Percentiles rank a stretch among this genome's conserved stretches.
These are phyloP conservation scores for Backusella luteola DNA, from an alignment of 192 early-diverging fungal genomes.

Conservation along the genomic window DNA sequence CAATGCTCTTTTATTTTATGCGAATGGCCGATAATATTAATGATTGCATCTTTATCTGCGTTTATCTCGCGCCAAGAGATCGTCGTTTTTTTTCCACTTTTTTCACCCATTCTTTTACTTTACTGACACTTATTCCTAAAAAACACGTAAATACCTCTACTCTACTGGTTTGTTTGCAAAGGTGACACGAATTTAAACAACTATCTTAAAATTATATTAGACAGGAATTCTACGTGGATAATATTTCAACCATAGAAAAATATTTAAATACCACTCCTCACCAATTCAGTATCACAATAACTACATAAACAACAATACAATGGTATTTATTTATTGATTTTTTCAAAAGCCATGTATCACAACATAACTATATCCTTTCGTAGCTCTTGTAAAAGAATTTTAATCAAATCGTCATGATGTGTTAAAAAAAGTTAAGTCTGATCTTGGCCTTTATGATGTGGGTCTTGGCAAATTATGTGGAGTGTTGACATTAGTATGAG, in stretches of 20 bases:
- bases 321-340: not conserved
- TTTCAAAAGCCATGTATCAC: not conserved
- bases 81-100: not conserved
- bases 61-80: not conserved
- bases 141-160: not conserved
- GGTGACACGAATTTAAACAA: not conserved
- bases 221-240: not conserved
- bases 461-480: not conserved
- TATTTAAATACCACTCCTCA: not conserved
- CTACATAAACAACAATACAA: not conserved
- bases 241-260: not conserved
- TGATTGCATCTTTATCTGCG: not conserved
- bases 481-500: not conserved
- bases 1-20: not conserved
- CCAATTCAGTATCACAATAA: not conserved
- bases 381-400: not conserved
- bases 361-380: not conserved
- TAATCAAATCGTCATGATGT: no score
- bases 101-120: not conserved
- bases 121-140: not conserved
- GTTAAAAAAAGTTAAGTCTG: not conserved
- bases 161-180: not conserved
- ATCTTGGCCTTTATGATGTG: constrained; percentile 3
- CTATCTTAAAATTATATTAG: not conserved
- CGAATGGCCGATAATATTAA: not conserved